Conservation (phyloP, 345 rosid genomes). For the Boechera stricta region DNA sequence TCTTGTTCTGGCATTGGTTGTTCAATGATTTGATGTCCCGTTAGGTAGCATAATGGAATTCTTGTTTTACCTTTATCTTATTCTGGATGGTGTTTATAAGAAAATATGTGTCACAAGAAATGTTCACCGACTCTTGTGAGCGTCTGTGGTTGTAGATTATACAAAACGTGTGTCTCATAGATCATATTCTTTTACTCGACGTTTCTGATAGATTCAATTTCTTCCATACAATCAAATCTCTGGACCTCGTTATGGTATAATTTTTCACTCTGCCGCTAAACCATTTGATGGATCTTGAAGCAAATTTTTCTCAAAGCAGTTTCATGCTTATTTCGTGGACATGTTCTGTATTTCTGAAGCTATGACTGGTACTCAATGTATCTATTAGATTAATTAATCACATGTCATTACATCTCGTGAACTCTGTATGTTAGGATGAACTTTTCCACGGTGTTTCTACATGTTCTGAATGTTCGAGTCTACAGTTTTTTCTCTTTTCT, state of each 20-base stretch:
- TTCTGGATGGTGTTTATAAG: not conserved
- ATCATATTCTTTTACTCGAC: not conserved
- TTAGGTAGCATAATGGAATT: not conserved
- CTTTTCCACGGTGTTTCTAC: not conserved
- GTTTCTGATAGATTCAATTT: not conserved
- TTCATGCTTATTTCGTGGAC: not conserved
- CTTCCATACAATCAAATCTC: not conserved
- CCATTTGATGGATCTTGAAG: not conserved
- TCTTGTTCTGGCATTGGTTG: not conserved
- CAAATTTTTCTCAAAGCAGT: not conserved
- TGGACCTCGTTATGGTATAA: not conserved
- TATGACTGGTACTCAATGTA: not conserved
- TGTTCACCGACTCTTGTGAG: not conserved
- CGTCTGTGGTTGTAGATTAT: not conserved
- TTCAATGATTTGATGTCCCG: slow-evolving; percentile 3
- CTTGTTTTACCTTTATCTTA: not conserved
- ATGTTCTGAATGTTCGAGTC: slow-evolving; percentile 54
- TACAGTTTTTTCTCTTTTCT: slow-evolving; percentile 40
- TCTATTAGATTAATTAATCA: not conserved
- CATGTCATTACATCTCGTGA: not conserved
- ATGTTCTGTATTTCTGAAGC: not conserved
- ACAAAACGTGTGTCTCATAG: no score
- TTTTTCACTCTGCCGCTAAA: not conserved
- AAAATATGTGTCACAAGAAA: not conserved
- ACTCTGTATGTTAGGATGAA: not conserved